phyloP scores from a whole-genome alignment of 352 stramenopile species.

The Aphanomyces cochlioides region DNA sequence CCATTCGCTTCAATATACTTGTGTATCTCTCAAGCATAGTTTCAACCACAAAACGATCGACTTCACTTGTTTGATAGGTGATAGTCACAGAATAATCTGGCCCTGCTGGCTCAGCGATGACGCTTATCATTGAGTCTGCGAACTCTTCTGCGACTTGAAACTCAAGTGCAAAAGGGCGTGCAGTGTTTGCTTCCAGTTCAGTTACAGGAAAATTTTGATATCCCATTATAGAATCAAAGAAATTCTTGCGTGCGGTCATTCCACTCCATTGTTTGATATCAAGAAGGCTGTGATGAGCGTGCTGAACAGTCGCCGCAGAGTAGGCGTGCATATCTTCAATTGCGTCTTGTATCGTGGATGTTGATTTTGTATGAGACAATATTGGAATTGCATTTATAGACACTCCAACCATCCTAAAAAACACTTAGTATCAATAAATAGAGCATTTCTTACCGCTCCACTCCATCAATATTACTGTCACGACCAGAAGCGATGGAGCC shows the following conservation, averaged over 20 bases:
- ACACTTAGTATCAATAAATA: no score
- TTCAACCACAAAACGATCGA: background rate
- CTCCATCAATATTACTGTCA: background rate
- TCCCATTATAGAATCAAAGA: background rate
- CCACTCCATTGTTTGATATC: conserved; percentile 3
- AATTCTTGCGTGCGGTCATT: background rate
- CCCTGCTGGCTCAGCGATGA: background rate
- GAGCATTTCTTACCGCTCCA: background rate
- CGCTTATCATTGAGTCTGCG: background rate
- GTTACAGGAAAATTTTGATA: background rate
- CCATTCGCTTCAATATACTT: background rate
- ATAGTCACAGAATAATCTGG: background rate
- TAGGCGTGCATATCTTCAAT: background rate
- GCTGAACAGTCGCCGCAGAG: background rate
- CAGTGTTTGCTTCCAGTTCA: background rate
- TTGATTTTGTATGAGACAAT: background rate
- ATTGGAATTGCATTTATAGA: background rate
- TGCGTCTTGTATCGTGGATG: background rate
- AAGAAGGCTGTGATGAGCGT: background rate
- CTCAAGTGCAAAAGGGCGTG: background rate
- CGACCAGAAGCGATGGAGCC: background rate
- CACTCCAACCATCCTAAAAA: conserved; percentile 1
- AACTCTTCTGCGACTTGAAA: background rate
- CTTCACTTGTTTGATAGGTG: background rate
- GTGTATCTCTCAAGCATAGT: background rate